These are phyloP conservation scores for Papilionanthe hybrid DNA, from an alignment of 116 monocot species.

Conservation along the genomic window DNA sequence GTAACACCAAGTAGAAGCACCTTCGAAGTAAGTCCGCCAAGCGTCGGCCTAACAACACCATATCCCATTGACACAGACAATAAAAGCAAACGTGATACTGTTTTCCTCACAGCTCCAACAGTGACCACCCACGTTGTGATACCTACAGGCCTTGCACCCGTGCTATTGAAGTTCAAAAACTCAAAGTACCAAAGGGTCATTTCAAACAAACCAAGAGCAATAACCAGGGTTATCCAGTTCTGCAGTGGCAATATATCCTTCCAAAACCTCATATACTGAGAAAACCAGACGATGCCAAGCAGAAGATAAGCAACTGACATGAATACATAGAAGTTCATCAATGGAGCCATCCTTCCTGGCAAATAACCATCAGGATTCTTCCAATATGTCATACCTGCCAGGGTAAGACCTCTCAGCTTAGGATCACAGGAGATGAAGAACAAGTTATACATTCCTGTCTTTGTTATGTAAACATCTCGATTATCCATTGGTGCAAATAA, in stretches of 20 bases:
- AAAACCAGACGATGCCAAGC: slow-evolving; percentile 62
- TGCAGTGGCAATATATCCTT: slow-evolving; percentile 77
- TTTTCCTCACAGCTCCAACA: slow-evolving; percentile 78
- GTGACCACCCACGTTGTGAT: slow-evolving; percentile 98
- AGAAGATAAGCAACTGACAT: slow-evolving; percentile 77
- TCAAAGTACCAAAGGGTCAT: slow-evolving; percentile 97
- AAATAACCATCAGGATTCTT: slow-evolving; percentile 87
- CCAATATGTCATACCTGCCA: slow-evolving; percentile 91
- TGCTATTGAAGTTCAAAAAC: slow-evolving; percentile 74
- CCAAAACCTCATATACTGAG: slow-evolving; percentile 82
- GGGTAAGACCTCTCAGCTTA: slow-evolving; percentile 62
- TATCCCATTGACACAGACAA: slow-evolving; percentile 90
- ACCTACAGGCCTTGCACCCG: slow-evolving; percentile 68
- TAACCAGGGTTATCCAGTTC: slow-evolving; percentile 76
- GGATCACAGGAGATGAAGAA: slow-evolving; percentile 95
- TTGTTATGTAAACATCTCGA: slow-evolving; percentile 44
- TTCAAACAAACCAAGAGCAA: slow-evolving; percentile 86
- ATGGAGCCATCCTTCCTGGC: slow-evolving; percentile 90
- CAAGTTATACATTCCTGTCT: slow-evolving; percentile 96
- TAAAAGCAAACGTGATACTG: slow-evolving; percentile 79
- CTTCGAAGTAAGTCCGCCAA: slow-evolving; percentile 93
- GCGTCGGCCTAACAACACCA: slow-evolving; percentile 89
- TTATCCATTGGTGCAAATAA: slow-evolving; percentile 42
- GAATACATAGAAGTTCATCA: slow-evolving; percentile 78
- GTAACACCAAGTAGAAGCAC: slow-evolving; percentile 87